Conservation (phyloP, 768 basidiomycete genomes). For the Leccinum rimulosum region DNA sequence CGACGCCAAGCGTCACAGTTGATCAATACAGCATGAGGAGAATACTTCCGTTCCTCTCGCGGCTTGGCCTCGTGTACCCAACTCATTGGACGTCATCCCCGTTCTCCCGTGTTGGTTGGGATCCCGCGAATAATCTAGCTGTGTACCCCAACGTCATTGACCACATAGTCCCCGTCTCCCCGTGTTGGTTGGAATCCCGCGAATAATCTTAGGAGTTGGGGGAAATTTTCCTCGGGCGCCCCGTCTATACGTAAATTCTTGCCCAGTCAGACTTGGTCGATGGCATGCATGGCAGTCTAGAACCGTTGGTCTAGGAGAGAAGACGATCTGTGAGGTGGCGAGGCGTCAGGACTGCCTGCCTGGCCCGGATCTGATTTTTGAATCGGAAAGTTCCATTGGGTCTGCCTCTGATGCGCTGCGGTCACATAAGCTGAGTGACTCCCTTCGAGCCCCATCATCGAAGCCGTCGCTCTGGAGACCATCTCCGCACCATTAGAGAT, state of each 20-base stretch:
- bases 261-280: not conserved
- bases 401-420: not conserved
- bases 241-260: not conserved
- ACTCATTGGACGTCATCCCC: too few species aligned
- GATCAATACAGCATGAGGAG: not conserved
- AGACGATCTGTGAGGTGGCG: not conserved
- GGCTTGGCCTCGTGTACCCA: not conserved
- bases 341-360: not conserved
- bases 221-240: not conserved
- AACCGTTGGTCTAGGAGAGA: not conserved
- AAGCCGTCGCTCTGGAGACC: not conserved
- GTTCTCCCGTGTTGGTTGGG: too few species aligned
- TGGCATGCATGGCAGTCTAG: not conserved
- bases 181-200: too few species aligned
- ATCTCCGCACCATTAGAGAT: not conserved
- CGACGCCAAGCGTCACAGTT: not conserved
- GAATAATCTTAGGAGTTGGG: too few species aligned
- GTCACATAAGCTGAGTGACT: too few species aligned
- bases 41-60: not conserved
- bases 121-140: too few species aligned
- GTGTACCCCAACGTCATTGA: too few species aligned
- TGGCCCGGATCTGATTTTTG: not conserved
- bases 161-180: too few species aligned
- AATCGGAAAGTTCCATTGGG: not conserved
- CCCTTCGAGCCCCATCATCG: not conserved